These are phyloP conservation scores for Teratosphaeriaceae sp. DNA, from an alignment of 2,329 filamentous ascomycete species.

Conservation along the genomic window DNA sequence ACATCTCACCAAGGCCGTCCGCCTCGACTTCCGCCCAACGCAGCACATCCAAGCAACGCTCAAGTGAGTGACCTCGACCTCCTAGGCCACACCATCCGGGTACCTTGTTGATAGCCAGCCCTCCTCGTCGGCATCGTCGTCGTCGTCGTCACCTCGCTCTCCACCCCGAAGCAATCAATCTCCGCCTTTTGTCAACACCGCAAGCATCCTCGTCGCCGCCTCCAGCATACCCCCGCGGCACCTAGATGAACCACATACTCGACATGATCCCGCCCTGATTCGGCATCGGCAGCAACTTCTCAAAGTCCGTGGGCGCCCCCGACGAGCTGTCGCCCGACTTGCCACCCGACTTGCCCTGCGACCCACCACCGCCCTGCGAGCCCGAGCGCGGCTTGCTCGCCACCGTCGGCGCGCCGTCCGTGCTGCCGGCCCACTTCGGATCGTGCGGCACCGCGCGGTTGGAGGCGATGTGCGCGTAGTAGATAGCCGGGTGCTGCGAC, in stretches of 20 bases:
- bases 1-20: conserved; percentile 8
- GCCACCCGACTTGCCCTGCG: conserved; percentile 32
- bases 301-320: conserved; percentile 17
- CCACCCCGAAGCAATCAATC: neutral
- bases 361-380: conserved; percentile 13
- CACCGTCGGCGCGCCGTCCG: conserved; percentile 12
- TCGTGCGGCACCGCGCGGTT: conserved; percentile 74
- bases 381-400: conserved; percentile 11
- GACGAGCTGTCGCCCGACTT: conserved; percentile 21
- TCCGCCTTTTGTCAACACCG: neutral
- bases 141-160: neutral
- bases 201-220: too few relatives aligned
- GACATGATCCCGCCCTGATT: conserved; percentile 34
- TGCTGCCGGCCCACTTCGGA: conserved; percentile 32
- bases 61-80: neutral
- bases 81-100: too few relatives aligned
- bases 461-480: conserved; percentile 90
- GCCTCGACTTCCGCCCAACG: conserved; percentile 5
- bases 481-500: conserved; percentile 79
- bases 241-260: conserved; percentile 46
- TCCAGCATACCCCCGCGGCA: conserved; percentile 5
- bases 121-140: neutral
- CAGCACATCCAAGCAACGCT: neutral
- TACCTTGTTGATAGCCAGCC: neutral
- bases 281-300: conserved; percentile 36